Base-by-base conservation (phyloP, 352 stramenopile genomes). In the Phytophthora hybrid region DNA sequence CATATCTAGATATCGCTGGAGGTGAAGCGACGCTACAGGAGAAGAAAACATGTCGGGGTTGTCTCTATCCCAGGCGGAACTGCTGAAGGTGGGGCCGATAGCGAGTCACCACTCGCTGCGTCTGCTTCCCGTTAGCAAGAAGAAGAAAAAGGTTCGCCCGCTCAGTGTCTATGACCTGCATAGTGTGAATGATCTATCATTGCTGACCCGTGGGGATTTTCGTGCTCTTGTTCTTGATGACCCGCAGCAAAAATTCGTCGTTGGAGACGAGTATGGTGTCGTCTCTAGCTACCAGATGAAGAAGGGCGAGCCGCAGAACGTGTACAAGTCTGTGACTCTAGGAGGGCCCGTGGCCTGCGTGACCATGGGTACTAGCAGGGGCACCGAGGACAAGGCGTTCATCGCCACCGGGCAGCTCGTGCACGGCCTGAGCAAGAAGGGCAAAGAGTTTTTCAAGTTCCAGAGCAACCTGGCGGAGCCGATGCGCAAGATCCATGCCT, bases 391-490 rank as follows among this genome's bases (percentile, higher is more conserved):
- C 78, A 90, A 88, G 52, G 80, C 81, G 23, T 94, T 89, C 56
- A 73, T 93, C 6, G 89, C 85, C n/a, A 93, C 78, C 2, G 82
- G 83, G 2, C 82, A 94, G 47, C 83, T 82, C 61, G 83, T 97
- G 13, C 79, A 89, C 53, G 90, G 90, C 5, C 84, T 93, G 47
- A 96, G 66, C 66, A 93, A 93, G 71, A 97, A 97, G 47, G 90
- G 89, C 59, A 97, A 95, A 49, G 89, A 93, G 77, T 91, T 94
- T 62, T 94, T 93, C 74, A 92, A 85, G 71, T 95, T 95, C 79
- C 86, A 94, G 71, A 95, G 88, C 77, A 97, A 95, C 47, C 66
- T 97, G 31, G 84, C 84, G 39, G 90, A 97, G 69, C 78, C 89
- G 1, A 87, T 97, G 72, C 85, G 83, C 59, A 89, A 91, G 66